A percentile compares a stretch with the other conserved stretches of the same genome.
Evolutionary conservation across 805 yeast genomes (phyloP).

Genomic region (Nakazawaea anatomiae): DNA sequence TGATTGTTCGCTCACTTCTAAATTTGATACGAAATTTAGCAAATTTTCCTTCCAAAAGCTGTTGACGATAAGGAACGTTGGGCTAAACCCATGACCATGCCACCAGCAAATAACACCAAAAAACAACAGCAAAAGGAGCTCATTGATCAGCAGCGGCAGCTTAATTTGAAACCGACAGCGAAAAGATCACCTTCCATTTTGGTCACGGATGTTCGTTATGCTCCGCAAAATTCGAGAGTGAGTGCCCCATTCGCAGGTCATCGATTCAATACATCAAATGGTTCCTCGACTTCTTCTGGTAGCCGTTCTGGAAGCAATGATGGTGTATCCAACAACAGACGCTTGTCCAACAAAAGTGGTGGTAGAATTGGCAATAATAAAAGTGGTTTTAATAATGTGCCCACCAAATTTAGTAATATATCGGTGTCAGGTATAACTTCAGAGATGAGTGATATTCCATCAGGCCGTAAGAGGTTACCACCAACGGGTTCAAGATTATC

Average conservation of each 20-base stretch:
- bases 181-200: constrained; percentile 89
- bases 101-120: neutral
- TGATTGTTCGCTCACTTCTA: too few relatives aligned
- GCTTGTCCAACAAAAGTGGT: neutral
- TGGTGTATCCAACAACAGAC: too few relatives aligned
- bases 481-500: constrained; percentile 16
- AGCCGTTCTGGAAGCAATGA: too few relatives aligned
- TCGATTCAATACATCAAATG: constrained; percentile 23
- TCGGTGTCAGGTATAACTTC: constrained; percentile 76
- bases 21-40: too few relatives aligned
- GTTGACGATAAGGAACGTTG: neutral
- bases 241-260: constrained; percentile 79
- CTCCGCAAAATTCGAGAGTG: constrained; percentile 36
- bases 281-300: neutral
- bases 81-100: neutral
- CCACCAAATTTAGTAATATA: constrained; percentile 58
- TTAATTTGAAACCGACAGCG: constrained; percentile 49
- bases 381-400: neutral
- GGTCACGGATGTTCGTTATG: constrained; percentile 81
- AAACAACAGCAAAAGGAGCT: constrained; percentile 8
- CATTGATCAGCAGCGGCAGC: constrained; percentile 7
- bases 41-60: too few relatives aligned
- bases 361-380: constrained; percentile 1
- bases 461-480: constrained; percentile 43
- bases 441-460: constrained; percentile 82